These are phyloP conservation scores for Starmerella riodocensis DNA, from an alignment of 805 yeast genomes.

Conservation along the genomic window DNA sequence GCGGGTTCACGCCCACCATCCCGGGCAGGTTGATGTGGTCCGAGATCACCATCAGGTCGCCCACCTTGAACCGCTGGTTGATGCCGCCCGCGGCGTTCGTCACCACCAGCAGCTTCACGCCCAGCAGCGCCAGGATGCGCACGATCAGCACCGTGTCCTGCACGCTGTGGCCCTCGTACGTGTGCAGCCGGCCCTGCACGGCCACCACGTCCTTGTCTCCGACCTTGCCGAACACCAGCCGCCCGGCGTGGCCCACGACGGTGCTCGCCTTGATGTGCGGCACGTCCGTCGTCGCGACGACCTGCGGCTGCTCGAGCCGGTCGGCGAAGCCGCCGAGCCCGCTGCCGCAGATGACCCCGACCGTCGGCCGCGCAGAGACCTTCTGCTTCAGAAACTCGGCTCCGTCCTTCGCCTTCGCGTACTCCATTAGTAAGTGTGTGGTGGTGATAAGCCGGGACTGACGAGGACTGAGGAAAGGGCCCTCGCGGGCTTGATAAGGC, in stretches of 20 bases:
- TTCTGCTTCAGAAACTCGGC: slow-evolving; percentile 14
- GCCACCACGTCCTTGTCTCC: slow-evolving; percentile 57
- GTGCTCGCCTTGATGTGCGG: slow-evolving; percentile 77
- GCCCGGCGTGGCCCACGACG: slow-evolving; percentile 83
- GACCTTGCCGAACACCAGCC: slow-evolving; percentile 62
- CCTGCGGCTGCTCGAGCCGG: slow-evolving; percentile 33
- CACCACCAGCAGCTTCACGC: slow-evolving; percentile 50
- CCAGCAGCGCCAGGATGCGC: slow-evolving; percentile 55
- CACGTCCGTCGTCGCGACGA: slow-evolving; percentile 49
- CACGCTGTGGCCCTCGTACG: slow-evolving; percentile 82
- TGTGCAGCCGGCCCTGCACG: slow-evolving; percentile 88
- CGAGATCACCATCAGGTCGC: slow-evolving; percentile 79
- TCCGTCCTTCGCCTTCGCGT: slow-evolving; percentile 15
- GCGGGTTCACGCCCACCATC: slow-evolving; percentile 72
- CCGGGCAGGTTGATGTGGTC: slow-evolving; percentile 92
- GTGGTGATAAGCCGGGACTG: too few relatives aligned
- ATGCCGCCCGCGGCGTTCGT: slow-evolving; percentile 97
- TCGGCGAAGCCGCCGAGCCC: slow-evolving; percentile 81
- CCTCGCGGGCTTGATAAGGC: too few relatives aligned
- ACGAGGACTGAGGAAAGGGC: too few relatives aligned
- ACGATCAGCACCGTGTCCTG: slow-evolving; percentile 75
- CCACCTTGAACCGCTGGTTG: slow-evolving; percentile 52
- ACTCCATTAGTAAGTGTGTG: slow-evolving; percentile 6
- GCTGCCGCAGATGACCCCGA: slow-evolving; percentile 82
- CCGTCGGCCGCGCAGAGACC: slow-evolving; percentile 37